Conservation (phyloP, 495 filamentous ascomycete genomes). For the Immersiella caudata region DNA sequence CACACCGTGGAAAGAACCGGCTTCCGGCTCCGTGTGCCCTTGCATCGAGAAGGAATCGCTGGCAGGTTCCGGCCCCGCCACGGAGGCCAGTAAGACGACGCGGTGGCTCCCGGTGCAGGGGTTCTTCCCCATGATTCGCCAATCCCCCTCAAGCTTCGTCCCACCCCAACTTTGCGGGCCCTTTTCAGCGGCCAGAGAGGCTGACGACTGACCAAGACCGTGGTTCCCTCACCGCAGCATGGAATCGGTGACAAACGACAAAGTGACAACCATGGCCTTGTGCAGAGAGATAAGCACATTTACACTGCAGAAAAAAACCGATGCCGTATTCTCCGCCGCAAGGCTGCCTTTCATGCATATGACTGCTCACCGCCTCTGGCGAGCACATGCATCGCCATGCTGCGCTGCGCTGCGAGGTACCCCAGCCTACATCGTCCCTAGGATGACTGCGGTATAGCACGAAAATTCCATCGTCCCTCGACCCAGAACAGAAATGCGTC, state of each 20-base stretch:
- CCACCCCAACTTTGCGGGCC: not conserved
- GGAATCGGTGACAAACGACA: not conserved
- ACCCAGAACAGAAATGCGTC: conserved; percentile 3
- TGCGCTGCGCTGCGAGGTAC: not conserved
- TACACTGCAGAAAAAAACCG: not conserved
- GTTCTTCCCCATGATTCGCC: conserved; percentile 23
- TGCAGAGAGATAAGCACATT: not conserved
- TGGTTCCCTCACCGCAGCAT: not conserved
- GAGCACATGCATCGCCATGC: not conserved
- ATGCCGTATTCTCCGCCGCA: not conserved
- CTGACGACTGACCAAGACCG: not conserved
- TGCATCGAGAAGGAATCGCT: conserved; percentile 10
- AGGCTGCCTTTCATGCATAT: not conserved
- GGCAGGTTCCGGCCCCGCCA: conserved; percentile 14
- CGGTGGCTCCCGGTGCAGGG: conserved; percentile 26
- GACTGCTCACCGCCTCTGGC: conserved; percentile 1
- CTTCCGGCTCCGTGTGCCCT: conserved; percentile 9
- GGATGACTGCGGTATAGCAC: conserved; percentile 1
- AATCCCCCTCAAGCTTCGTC: conserved; percentile 18
- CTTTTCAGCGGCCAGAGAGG: not conserved
- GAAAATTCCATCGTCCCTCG: not conserved
- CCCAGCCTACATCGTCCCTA: not conserved
- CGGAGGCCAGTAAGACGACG: conserved; percentile 27
- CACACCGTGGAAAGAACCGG: conserved; percentile 2
- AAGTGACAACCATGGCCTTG: not conserved